A percentile compares a stretch with the other conserved stretches of the same genome.
Conservation (phyloP, 1,139 yeast genomes). For the Hansenula sp. region DNA sequence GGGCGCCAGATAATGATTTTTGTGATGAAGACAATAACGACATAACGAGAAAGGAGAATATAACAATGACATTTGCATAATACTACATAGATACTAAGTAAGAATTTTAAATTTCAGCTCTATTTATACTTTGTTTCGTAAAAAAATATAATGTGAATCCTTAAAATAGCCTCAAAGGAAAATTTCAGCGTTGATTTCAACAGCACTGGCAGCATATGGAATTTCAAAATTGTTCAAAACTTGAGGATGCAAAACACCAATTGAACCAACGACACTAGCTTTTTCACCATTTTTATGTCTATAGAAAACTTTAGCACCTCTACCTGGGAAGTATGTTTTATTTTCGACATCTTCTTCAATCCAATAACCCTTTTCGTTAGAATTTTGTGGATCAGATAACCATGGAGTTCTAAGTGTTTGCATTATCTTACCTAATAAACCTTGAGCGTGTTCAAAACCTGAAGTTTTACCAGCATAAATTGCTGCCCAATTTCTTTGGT, state of each 20-base stretch:
- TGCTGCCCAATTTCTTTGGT: conserved; percentile 94
- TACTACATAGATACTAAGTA: neutral
- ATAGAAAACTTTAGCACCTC: conserved; percentile 86
- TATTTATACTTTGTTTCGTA: neutral
- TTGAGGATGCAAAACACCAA: conserved; percentile 96
- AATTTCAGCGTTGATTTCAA: conserved; percentile 85
- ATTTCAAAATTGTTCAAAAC: conserved; percentile 83
- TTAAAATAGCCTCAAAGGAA: conserved; percentile 57
- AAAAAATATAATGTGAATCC: no score
- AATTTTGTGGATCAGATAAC: conserved; percentile 53
- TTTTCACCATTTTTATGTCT: conserved; percentile 57
- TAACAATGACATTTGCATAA: conserved; percentile 24
- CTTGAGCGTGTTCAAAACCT: conserved; percentile 93
- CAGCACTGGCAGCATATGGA: conserved; percentile 88
- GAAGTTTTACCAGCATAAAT: conserved; percentile 91
- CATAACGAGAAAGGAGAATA: conserved; percentile 21
- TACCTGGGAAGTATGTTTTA: conserved; percentile 89
- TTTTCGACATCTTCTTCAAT: conserved; percentile 65
- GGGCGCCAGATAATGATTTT: neutral
- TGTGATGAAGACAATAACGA: conserved; percentile 21
- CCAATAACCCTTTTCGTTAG: conserved; percentile 74
- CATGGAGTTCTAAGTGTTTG: conserved; percentile 90
- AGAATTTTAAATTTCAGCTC: neutral
- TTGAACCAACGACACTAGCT: conserved; percentile 63
- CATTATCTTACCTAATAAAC: conserved; percentile 91